Base-by-base conservation (phyloP, 1,139 yeast species). In the Candida freyschussii region DNA sequence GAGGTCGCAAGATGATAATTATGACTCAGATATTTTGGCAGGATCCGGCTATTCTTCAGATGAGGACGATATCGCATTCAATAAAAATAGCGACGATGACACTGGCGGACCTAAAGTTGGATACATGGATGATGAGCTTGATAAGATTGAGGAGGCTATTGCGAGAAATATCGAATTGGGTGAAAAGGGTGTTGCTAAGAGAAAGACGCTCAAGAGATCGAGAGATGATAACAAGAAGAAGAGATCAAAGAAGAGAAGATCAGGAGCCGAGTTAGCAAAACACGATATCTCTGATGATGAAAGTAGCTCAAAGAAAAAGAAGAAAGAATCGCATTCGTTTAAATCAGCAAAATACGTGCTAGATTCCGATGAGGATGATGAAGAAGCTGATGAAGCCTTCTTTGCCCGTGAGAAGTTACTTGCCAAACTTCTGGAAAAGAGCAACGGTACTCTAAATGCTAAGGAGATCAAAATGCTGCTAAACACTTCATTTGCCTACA, bases 341-440 rank as follows among this genome's bases (percentile, higher is more conserved):
- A 39, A 43, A 8, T 48, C 52, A 2, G 57, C 77, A 3, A 79
- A 74, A 40, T 75, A 60, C 45, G 71, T 82, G 27, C 64, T 65
- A 37, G 78, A 71, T 33, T 77, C 84, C 0, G 89, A 80, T 49
- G 81, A 74, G 15, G 68, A 76, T 4, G 86, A 79, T 44, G 75
- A 65, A 13, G 87, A 78, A 35, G 50, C 65, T 33, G 76, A 72
- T 38, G 51, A 48, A 2, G 63, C 50, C 17, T 81, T 82, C 52
- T 82, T 72, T 50, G 77, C 59, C 27, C 64, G 75, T 39, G 93
- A 82, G 50, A 67, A 65, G 38, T 57, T 62, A 39, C 60, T 80
- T 36, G 69, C 85, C 38, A 60, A 54, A 18, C 35, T 62, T 8
- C 41, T 64, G 32, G 50, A 45, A 27, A 39, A 38, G 7, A 52